These are phyloP conservation scores for Mycena sanguinolenta DNA, from an alignment of 768 basidiomycete genomes.

Conservation along the genomic window DNA sequence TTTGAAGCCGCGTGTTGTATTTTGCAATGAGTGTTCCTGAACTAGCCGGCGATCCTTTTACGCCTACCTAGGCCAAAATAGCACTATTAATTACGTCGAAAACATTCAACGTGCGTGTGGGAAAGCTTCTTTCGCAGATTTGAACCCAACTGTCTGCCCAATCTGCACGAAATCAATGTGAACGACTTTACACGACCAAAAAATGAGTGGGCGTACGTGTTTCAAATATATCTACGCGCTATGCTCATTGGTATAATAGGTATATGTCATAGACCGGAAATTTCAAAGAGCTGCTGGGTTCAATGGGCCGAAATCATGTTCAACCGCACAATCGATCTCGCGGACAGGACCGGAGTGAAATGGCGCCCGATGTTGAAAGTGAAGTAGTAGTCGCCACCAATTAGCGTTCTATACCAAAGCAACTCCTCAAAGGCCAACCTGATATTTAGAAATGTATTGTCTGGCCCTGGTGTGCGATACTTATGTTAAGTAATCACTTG, in stretches of 20 bases:
- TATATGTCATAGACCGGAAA: slow-evolving; percentile 13
- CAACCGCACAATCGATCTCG: not conserved
- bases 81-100: slow-evolving; percentile 14
- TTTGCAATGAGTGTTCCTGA: slow-evolving; percentile 16
- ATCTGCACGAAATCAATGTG: slow-evolving; percentile 16
- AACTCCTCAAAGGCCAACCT: too few species aligned
- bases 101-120: slow-evolving; percentile 19
- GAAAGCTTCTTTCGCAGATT: slow-evolving; percentile 6
- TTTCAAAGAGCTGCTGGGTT: slow-evolving; percentile 11
- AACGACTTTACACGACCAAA: slow-evolving; percentile 14
- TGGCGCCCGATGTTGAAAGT: slow-evolving; percentile 21
- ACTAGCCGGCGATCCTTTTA: not conserved
- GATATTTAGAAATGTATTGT: too few species aligned
- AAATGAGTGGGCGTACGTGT: not conserved
- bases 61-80: not conserved
- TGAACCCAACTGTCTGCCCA: slow-evolving; percentile 9
- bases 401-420: too few species aligned
- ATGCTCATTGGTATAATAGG: not conserved
- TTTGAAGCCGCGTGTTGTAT: slow-evolving; percentile 20
- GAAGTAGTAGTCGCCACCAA: too few species aligned
- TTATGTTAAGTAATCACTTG: too few species aligned
- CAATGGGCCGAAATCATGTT: slow-evolving; percentile 8
- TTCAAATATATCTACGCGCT: too few species aligned
- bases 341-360: slow-evolving; percentile 3
- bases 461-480: too few species aligned